Percentiles rank a stretch among this genome's conserved stretches.
Conservation (phyloP, 2,329 filamentous ascomycete genomes). For the Trichoderma polysporum region DNA sequence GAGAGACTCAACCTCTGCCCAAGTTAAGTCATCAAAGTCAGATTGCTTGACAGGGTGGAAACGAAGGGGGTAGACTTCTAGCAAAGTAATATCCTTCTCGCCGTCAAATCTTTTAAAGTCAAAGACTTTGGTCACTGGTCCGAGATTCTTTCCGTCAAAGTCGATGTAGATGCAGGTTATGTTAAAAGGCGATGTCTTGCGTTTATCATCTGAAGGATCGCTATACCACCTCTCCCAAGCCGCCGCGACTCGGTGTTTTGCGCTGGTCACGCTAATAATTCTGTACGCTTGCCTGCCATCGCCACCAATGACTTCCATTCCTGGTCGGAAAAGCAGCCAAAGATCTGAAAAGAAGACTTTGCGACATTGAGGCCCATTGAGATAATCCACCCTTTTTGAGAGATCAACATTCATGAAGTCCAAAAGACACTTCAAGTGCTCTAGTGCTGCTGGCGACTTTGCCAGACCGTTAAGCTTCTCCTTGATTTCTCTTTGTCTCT, state of each 20-base stretch:
- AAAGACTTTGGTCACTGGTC: constrained; percentile 29
- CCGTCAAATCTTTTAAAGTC: constrained; percentile 30
- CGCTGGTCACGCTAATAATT: constrained; percentile 22
- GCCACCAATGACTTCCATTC: constrained; percentile 25
- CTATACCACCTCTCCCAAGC: background rate
- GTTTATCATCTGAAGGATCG: background rate
- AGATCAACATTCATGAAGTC: constrained; percentile 9
- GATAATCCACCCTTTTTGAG: background rate
- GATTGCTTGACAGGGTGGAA: background rate
- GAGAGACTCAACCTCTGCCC: background rate
- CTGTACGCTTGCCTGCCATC: constrained; percentile 28
- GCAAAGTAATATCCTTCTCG: constrained; percentile 26
- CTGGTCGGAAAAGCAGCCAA: constrained; percentile 32
- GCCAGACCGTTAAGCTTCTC: too few species aligned
- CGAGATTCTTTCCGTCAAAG: constrained; percentile 34
- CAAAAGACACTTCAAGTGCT: constrained; percentile 1
- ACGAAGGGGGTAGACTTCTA: constrained; percentile 32
- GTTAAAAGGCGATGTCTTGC: background rate
- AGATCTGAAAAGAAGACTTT: constrained; percentile 28
- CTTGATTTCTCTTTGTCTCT: too few species aligned
- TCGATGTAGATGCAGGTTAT: constrained; percentile 30
- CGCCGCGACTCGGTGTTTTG: background rate
- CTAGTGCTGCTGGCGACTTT: too few species aligned
- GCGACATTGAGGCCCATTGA: background rate
- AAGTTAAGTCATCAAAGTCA: background rate